phyloP scores from a whole-genome alignment of 164 flowering plant genomes.

The Akebia trifoliata region DNA sequence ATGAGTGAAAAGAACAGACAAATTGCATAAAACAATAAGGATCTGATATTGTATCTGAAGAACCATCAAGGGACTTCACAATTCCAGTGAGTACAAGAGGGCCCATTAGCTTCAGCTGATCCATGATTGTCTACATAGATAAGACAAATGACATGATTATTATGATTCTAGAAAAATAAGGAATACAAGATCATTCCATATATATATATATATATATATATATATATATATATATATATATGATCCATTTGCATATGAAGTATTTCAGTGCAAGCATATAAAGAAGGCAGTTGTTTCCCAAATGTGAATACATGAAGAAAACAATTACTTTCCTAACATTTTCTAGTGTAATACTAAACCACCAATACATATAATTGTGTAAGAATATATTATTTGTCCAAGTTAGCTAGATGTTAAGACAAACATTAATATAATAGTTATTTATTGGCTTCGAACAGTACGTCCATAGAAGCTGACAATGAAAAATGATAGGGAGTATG shows the following conservation, averaged over 20 bases:
- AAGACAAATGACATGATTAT: neutral
- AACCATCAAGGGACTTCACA: conserved; percentile 67
- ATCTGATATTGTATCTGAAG: conserved; percentile 59
- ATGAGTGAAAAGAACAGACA: neutral
- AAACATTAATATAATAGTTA: no score
- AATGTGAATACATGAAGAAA: no score
- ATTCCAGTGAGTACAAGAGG: conserved; percentile 80
- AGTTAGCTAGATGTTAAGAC: no score
- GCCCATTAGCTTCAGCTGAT: conserved; percentile 89
- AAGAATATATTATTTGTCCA: no score
- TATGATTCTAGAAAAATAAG: neutral
- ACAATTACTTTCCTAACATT: no score
- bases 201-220: no score
- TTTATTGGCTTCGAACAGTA: neutral
- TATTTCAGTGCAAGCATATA: no score
- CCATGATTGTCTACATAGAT: conserved; percentile 59
- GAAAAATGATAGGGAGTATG: neutral
- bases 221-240: no score
- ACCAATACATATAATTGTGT: no score
- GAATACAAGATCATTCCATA: neutral
- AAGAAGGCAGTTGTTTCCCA: no score
- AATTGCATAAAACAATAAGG: conserved; percentile 15
- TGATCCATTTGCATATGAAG: neutral
- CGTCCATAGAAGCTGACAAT: neutral
- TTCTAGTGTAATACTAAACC: no score